These are phyloP conservation scores for Sungouiozyma intestinalis DNA, from an alignment of 805 yeast species.

Conservation along the genomic window DNA sequence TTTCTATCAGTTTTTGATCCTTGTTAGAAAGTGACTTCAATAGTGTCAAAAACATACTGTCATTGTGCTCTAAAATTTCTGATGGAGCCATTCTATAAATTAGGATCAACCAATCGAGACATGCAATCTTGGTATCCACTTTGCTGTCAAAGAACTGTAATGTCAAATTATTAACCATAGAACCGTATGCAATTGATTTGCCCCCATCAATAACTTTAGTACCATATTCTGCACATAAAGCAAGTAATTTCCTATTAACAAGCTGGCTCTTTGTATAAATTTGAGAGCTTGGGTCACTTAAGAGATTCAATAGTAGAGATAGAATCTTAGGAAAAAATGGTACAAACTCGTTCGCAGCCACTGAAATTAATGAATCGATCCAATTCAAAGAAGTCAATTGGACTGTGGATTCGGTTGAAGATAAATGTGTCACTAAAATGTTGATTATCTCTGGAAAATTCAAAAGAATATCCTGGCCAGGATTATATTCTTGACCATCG, in stretches of 20 bases:
- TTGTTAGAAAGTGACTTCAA: slow-evolving; percentile 59
- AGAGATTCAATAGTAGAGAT: slow-evolving; percentile 52
- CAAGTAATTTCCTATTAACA: slow-evolving; percentile 48
- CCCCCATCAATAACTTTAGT: slow-evolving; percentile 12
- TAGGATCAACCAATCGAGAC: slow-evolving; percentile 83
- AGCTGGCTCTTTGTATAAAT: slow-evolving; percentile 44
- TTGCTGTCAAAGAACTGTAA: slow-evolving; percentile 64
- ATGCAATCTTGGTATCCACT: slow-evolving; percentile 72
- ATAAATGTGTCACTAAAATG: slow-evolving; percentile 70
- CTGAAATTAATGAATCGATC: slow-evolving; percentile 62
- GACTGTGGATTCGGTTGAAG: slow-evolving; percentile 62
- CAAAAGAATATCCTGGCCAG: slow-evolving; percentile 73
- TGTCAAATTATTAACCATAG: slow-evolving; percentile 62
- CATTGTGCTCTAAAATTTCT: slow-evolving; percentile 43
- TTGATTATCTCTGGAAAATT: slow-evolving; percentile 74
- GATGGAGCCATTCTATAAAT: slow-evolving; percentile 61
- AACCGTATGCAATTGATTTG: slow-evolving; percentile 29
- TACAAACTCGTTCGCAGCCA: slow-evolving; percentile 63
- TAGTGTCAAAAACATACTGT: slow-evolving; percentile 63
- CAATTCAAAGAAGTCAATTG: slow-evolving; percentile 73
- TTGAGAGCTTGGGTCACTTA: slow-evolving; percentile 43
- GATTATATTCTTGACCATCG: slow-evolving; percentile 48
- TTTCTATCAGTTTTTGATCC: slow-evolving; percentile 25
- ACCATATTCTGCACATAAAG: slow-evolving; percentile 30
- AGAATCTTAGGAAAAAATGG: slow-evolving; percentile 67